Base-by-base conservation (phyloP, 805 yeast species). In the Lipomyces anomalus region DNA sequence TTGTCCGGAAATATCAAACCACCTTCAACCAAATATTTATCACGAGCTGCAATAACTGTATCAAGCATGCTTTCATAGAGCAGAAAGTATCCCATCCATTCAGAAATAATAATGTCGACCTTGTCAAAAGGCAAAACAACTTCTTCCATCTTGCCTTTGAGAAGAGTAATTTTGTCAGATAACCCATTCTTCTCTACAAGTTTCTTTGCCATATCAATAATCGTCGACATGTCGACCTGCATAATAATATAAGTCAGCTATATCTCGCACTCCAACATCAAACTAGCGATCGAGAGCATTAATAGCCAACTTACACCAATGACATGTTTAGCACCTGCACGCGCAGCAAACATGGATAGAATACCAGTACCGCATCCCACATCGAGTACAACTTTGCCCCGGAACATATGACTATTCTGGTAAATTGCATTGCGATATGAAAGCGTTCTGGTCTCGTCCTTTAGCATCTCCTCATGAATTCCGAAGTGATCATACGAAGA, bases 311-410 rank as follows among this genome's bases (percentile, higher is more conserved):
- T 40, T 21, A 85, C 92, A 41, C 88, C 88, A 61, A 84, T 79
- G 46, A 85, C 94, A 61, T 84, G 95, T 63, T 82, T 82, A 55
- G 95, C 95, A 57, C 95, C 95, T 21, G 95, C 89, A 62, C 81
- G 82, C 42, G 84, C 92, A 22, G 95, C 95, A 71, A 86, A 86
- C 90, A 86, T 82, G 18, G 95, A 85, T 45, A 86, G 68, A 50
- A 86, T 83, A 59, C 95, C 95, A 18, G 95, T 87, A 58, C 95
- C 95, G 67, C 95, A 87, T 32, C 95, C 95, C 51, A 86, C 95
- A 67, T 86, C 95, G 49, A 86, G 68, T n/a, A 86, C 95, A 50
- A 85, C 67, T 69, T 86, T 87, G 63, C 77, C 95, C 62, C 84
- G 83, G 70, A 87, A 85, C 42, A 84, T 67, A 56, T 80, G 80